Evolutionary conservation across 805 yeast species (phyloP).

Genomic region (Wickerhamiella parazyma): DNA sequence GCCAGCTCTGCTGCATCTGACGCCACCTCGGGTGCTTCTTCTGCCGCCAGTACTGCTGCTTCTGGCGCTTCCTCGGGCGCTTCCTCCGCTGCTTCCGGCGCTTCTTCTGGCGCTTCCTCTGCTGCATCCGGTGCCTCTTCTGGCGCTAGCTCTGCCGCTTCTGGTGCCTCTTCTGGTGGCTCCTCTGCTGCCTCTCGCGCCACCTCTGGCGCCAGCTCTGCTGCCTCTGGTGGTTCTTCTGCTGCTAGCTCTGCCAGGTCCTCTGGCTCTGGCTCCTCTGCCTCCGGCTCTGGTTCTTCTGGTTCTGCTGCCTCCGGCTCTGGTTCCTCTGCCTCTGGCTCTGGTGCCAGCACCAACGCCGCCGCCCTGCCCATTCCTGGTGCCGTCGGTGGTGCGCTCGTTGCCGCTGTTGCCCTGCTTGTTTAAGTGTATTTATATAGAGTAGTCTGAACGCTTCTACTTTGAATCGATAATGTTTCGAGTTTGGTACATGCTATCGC

Average conservation of each 20-base stretch:
- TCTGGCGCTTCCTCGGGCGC: background rate
- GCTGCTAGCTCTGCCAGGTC: conserved; percentile 1
- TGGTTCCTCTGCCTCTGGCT: conserved; percentile 5
- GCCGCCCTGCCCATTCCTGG: conserved; percentile 5
- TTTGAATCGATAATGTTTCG: too few relatives aligned
- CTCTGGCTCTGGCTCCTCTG: conserved; percentile 4
- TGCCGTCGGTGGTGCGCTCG: background rate
- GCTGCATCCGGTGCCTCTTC: conserved; percentile 6
- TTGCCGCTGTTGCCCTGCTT: background rate
- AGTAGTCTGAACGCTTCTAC: too few relatives aligned
- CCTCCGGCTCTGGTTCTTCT: background rate
- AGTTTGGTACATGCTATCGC: too few relatives aligned
- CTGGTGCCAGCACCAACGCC: conserved; percentile 1
- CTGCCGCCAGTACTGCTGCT: background rate
- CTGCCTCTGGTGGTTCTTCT: conserved; percentile 3
- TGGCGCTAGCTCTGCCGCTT: background rate
- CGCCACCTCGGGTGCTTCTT: background rate
- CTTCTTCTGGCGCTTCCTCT: conserved; percentile 2
- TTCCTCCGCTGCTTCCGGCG: conserved; percentile 5
- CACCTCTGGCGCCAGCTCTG: background rate
- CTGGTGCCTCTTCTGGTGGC: background rate
- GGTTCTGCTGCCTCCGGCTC: background rate
- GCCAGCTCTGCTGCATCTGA: background rate
- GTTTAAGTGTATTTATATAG: background rate
- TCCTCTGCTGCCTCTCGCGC: conserved; percentile 1